Base-by-base conservation (phyloP, 805 yeast genomes). In the Candida sonorensis region DNA sequence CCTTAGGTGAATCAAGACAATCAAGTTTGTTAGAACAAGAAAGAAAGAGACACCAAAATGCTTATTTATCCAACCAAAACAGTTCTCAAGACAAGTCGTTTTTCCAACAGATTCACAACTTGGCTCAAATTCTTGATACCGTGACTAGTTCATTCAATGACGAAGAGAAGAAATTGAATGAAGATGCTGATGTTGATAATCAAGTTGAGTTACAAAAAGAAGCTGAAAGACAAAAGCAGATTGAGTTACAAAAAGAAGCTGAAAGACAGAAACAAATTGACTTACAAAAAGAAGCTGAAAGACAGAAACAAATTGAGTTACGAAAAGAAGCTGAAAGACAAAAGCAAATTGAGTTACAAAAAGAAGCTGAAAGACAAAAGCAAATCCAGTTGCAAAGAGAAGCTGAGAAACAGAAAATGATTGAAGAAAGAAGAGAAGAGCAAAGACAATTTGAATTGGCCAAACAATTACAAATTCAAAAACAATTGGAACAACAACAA, bases 371-470 rank as follows among this genome's bases (percentile, higher is more conserved):
- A 29, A 17, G 18, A 27, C n/a, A n/a, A n/a, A 16, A n/a, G 9
- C 27, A 20, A 5, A n/a, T 5, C 8, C 24, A 20, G 10, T 12
- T 21, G n/a, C 26, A 22, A 19, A 6, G 27, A 17, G 32, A 27
- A 20, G 20, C 23, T 16, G n/a, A 17, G 13, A 26, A 23, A 22
- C 30, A 22, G 10, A 11, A 7, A 6, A 31, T 21, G n/a, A 20
- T 14, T 17, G 23, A 26, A 27, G 27, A 17, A 15, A 31, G 34
- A 31, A 31, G 23, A 12, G 34, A 31, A 26, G 27, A 31, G 9
- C 30, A 21, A 23, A 31, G 34, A 27, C 21, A 22, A 18, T 13
- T 31, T 14, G 30, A 31, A 31, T 17, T 31, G 14, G 23, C 24
- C 10, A 31, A 26, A 9, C 26, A 26, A 22, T 15, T 31, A 7